Base-by-base conservation (phyloP, 352 stramenopile genomes). In the Phytopythium chamaehyphon region DNA sequence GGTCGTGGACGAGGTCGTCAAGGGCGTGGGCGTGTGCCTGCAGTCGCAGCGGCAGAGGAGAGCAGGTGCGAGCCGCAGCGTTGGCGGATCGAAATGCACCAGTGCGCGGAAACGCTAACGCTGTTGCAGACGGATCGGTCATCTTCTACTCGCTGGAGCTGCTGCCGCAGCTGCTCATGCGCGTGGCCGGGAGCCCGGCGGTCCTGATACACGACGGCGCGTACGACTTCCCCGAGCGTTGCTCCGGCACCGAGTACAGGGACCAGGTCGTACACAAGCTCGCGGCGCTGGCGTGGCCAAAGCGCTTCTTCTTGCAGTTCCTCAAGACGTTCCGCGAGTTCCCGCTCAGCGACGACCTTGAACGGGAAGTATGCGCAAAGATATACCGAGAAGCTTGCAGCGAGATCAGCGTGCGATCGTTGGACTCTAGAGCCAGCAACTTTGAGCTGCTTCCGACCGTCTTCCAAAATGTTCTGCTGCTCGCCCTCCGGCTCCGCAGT, bases 291-390 rank as follows among this genome's bases (percentile, higher is more conserved):
- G 43, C 45, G 21, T 81, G 70, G 70, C 70, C 70, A n/a, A 53
- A 55, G 15, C 55, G 70, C 2, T 76, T 81, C 43, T 81, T 81
- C 51, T 35, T 81, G 23, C 70, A 76, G 59, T 51, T 77, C n/a
- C 40, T 81, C 14, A 78, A 78, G 48, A 78, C 55, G 23, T 73
- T 81, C 40, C 67, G 67, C 24, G 68, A 78, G 35, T 73, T 78
- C 15, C 26, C 39, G 15, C 48, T 81, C 11, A 62, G 22, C 3
- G 39, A 60, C 5, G 54, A 63, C 12, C 67, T 76, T 26, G 67
- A 81, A 37, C 62, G 59, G 7, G 36, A 49, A 6, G 56, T 81
- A 16, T 81, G 71, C 38, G 59, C 51, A 35, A 81, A 81, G 47
- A 62, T 81, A 35, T 71, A 68, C 31, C 64, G 62, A 14, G 71